These are phyloP conservation scores for Leishmania tarentolae DNA, from an alignment of 208 protist genomes.

Conservation along the genomic window DNA sequence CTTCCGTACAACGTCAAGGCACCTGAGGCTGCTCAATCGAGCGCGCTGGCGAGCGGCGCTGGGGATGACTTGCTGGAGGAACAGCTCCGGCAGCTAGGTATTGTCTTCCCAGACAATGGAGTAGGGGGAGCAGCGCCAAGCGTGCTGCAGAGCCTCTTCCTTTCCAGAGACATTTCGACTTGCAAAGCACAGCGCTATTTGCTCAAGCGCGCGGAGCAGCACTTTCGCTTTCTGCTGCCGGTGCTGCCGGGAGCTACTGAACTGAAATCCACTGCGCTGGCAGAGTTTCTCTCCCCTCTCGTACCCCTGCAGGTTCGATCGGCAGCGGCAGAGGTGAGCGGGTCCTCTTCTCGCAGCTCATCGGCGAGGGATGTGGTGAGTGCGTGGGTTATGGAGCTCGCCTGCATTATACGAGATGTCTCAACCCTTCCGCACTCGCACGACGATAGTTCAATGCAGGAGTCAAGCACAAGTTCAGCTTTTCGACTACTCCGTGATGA, in stretches of 20 bases:
- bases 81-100: conserved; percentile 35
- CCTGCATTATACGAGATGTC: conserved; percentile 41
- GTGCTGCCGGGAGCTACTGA: conserved; percentile 55
- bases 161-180: conserved; percentile 18
- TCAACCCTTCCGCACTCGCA: background rate
- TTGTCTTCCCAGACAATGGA: conserved; percentile 33
- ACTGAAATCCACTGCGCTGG: conserved; percentile 36
- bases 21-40: conserved; percentile 16
- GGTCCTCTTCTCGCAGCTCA: background rate
- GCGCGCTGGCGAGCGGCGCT: conserved; percentile 37
- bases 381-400: conserved; percentile 44
- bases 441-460: background rate
- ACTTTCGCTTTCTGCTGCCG: conserved; percentile 70
- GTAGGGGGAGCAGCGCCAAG: conserved; percentile 23
- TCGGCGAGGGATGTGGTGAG: conserved; percentile 12
- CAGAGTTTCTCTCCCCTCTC: conserved; percentile 36
- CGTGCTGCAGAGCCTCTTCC: conserved; percentile 29
- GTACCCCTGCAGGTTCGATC: conserved; percentile 18
- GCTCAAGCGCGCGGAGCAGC: conserved; percentile 42
- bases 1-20: conserved; percentile 87
- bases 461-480: background rate
- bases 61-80: conserved; percentile 53
- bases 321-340: background rate
- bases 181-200: conserved; percentile 38
- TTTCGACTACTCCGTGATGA: conserved; percentile 6